Evolutionary conservation across 768 basidiomycete genomes (phyloP), one percentile per base, ranked within the genome.

Genomic region (Mycena pura): DNA sequence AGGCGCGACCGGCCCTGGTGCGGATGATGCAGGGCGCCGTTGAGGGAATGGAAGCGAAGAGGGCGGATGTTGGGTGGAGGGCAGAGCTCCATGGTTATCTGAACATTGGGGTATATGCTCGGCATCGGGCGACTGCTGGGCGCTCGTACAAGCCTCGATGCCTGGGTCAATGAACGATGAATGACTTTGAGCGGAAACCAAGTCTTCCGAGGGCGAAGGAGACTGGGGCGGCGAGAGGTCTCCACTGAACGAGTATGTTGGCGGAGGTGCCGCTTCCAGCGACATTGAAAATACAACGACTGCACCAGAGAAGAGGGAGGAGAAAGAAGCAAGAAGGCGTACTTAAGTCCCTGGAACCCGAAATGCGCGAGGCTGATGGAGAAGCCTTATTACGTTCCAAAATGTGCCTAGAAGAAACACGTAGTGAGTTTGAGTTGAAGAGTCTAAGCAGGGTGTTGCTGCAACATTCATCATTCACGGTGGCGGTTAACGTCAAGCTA

Each of bases 291-390:
- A n/a, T n/a, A n/a, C n/a, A n/a, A n/a, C n/a, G n/a, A n/a, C n/a
- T n/a, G n/a, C n/a, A n/a, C n/a, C n/a, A n/a, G n/a, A n/a, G n/a
- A n/a, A n/a, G n/a, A n/a, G n/a, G n/a, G n/a, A n/a, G n/a, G n/a
- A n/a, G n/a, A n/a, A 38, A 44, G 24, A 29, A 57, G 41, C 51
- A 53, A 47, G 51, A 36, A 52, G 43, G 25, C 5, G 31, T 34
- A 48, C 5, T 25, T 47, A 28, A 50, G 47, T 24, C 44, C 11
- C 21, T n/a, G n/a, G n/a, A n/a, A n/a, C 41, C 24, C 52, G 29
- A 49, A 45, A 39, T n/a, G 44, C 60, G 62, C 55, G 60, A 63
- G 62, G 62, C 62, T 53, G 62, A 63, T 63, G 22, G n/a, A 62
- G 54, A 62, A 62, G 54, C 41, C 31, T 27, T 19, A 56, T 63